A percentile compares a stretch with the other conserved stretches of the same genome.
These are phyloP conservation scores for Pythium apleroticum DNA, from an alignment of 352 stramenopile species.

Conservation along the genomic window DNA sequence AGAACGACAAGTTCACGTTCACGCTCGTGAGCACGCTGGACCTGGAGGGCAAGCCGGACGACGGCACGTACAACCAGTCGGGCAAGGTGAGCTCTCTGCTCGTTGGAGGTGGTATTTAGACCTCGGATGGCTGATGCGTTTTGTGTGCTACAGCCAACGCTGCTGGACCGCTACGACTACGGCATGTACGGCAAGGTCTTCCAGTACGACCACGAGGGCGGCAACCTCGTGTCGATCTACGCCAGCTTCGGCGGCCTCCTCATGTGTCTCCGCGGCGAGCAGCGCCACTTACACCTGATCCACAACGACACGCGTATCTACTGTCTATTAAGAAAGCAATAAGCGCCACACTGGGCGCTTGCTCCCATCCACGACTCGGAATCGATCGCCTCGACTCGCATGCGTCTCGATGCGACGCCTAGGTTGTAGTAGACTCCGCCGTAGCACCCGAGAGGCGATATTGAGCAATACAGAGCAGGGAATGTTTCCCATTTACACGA, in stretches of 20 bases:
- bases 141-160: slow-evolving; percentile 54
- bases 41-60: slow-evolving; percentile 95
- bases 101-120: too few species aligned
- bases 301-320: slow-evolving; percentile 97
- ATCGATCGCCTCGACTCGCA: neutral
- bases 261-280: slow-evolving; percentile 97
- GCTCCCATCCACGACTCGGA: neutral
- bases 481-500: neutral
- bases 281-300: slow-evolving; percentile 96
- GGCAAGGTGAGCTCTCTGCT: slow-evolving; percentile 59
- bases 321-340: slow-evolving; percentile 88
- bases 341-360: slow-evolving; percentile 20
- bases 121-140: neutral
- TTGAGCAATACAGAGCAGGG: slow-evolving; percentile 5
- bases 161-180: slow-evolving; percentile 98
- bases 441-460: neutral
- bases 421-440: neutral
- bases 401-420: neutral
- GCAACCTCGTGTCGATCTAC: slow-evolving; percentile 93
- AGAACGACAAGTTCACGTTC: slow-evolving; percentile 97
- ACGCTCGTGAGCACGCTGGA: slow-evolving; percentile 95
- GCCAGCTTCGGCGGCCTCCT: slow-evolving; percentile 97
- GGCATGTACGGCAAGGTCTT: slow-evolving; percentile 99
- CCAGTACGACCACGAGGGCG: slow-evolving; percentile 95
- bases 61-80: slow-evolving; percentile 92